Conservation (phyloP, 192 early-diverging fungal genomes). For the Umbelopsis ramanniana region DNA sequence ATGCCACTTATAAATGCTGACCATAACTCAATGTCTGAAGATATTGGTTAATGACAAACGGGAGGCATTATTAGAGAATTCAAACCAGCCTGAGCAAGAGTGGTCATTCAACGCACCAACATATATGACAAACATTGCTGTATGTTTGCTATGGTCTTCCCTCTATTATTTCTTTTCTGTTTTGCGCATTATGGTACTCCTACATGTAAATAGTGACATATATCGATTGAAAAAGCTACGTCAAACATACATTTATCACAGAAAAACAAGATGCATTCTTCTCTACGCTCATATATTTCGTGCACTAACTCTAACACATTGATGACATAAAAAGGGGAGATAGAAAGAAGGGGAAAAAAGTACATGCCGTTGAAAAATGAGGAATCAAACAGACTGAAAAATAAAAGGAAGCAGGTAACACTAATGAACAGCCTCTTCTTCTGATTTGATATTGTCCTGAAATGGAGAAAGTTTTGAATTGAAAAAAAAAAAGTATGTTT, state of each 20-base stretch:
- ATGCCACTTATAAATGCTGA: too few species aligned
- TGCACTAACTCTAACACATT: slow-evolving; percentile 25
- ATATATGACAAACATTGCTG: background rate
- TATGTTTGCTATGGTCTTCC: background rate
- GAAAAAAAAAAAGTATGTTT: background rate
- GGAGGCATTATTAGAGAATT: too few species aligned
- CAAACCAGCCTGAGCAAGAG: too few species aligned
- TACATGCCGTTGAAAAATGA: slow-evolving; percentile 12
- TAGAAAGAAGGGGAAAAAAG: slow-evolving; percentile 4
- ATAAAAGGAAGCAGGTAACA: slow-evolving; percentile 23
- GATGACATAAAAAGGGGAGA: slow-evolving; percentile 10
- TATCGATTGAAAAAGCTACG: too few species aligned
- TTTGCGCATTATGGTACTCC: too few species aligned
- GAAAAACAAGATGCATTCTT: background rate
- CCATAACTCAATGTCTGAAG: too few species aligned
- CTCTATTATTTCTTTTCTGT: too few species aligned
- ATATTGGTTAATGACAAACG: too few species aligned
- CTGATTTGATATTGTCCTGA: slow-evolving; percentile 6
- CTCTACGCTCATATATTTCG: slow-evolving; percentile 6
- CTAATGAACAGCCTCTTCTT: slow-evolving; percentile 3
- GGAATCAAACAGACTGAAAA: slow-evolving; percentile 7
- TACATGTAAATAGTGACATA: too few species aligned
- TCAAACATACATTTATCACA: background rate
- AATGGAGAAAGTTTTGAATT: background rate
- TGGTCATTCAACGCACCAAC: too few species aligned